Evolutionary conservation across 352 stramenopile genomes (phyloP), one percentile per base, ranked within the genome.

Genomic region (Phytophthora cactorum): DNA sequence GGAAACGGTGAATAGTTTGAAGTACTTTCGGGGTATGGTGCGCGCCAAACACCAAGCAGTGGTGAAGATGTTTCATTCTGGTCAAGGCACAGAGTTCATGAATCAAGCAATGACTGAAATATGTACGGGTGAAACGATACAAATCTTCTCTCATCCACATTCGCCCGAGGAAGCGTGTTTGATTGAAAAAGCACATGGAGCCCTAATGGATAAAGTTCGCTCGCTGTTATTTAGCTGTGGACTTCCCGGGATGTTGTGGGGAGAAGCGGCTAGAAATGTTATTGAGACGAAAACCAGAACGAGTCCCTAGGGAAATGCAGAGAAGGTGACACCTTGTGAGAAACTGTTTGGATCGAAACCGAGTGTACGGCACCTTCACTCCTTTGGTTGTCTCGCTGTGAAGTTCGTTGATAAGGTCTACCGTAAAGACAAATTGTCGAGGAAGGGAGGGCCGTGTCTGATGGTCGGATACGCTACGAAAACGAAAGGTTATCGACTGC

Each of bases 331-430:
- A 10, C 60, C 52, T 38, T 44, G 57, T 32, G 52, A 62, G 11
- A 62, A 62, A n/a, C 46, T 68, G 36, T 57, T 62, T 34, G 52
- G 60, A 5, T 29, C 25, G 10, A 57, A 61, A 14, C 60, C 43
- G 28, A 68, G 60, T 31, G 60, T 62, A 7, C 22, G 34, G 2
- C 52, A 68, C 44, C 52, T 62, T 17, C n/a, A 17, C 14, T 31
- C 52, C 2, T 58, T 68, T 68, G 60, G 52, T 3, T 68, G 52
- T 41, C 11, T 68, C 0, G 44, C 44, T 11, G 28, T 68, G 1
- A 57, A 62, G 25, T 63, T 68, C 41, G 60, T 62, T 28, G 60
- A 67, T 17, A 61, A 67, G 1, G 51, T 57, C 22, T 67, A 67
- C 11, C 51, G 43, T 34, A 36, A 46, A 1, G 17, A 55, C 34